A percentile compares a stretch with the other conserved stretches of the same genome.
Evolutionary conservation across 768 basidiomycete genomes (phyloP).

Genomic region (Agaricus subrufescens): DNA sequence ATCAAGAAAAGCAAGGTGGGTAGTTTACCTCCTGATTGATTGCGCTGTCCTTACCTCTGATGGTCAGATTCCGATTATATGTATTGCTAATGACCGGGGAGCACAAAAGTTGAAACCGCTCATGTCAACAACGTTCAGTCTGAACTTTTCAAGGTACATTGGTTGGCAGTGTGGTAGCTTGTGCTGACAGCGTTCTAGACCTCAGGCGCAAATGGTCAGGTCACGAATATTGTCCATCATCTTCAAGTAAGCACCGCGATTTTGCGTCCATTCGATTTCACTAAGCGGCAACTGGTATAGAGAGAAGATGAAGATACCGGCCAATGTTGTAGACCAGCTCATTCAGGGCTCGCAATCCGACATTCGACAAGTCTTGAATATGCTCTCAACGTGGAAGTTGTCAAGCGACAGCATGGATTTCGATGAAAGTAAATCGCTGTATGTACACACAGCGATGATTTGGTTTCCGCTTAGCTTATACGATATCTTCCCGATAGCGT

Average conservation of each 20-base stretch:
- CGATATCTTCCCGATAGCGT: constrained; percentile 41
- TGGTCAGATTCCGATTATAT: constrained; percentile 87
- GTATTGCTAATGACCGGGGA: constrained; percentile 89
- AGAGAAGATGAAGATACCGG: constrained; percentile 91
- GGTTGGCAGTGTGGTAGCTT: not conserved
- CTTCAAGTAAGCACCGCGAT: constrained; percentile 64
- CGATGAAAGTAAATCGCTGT: constrained; percentile 92
- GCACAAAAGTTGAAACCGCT: constrained; percentile 93
- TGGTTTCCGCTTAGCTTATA: not conserved
- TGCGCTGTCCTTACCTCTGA: not conserved
- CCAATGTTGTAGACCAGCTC: constrained; percentile 90
- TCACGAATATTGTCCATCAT: constrained; percentile 85
- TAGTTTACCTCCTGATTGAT: not conserved
- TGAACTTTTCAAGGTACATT: constrained; percentile 74
- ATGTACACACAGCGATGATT: constrained; percentile 23
- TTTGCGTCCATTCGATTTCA: no score
- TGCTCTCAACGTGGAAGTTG: constrained; percentile 97
- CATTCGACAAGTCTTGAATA: constrained; percentile 95
- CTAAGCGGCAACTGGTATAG: constrained; percentile 29
- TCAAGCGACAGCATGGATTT: constrained; percentile 78
- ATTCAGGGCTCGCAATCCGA: constrained; percentile 88
- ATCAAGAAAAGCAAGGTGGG: constrained; percentile 89
- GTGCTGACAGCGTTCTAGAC: constrained; percentile 42
- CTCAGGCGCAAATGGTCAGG: constrained; percentile 68
- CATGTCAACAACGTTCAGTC: constrained; percentile 58